Base-by-base conservation (phyloP, 805 yeast genomes). In the Candida maesae region DNA sequence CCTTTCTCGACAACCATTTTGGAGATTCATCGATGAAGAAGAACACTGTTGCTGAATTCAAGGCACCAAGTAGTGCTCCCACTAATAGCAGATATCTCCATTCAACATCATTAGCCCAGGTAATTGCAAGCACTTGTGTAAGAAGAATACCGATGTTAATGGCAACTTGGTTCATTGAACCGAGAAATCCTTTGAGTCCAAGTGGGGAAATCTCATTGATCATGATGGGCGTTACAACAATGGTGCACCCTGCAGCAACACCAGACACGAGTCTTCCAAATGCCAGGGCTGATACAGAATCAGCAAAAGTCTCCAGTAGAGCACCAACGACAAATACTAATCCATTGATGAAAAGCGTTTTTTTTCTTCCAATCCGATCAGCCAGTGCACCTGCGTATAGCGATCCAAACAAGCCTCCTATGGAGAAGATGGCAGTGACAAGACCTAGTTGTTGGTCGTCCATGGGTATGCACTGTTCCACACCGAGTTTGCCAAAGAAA, bases 161-260 rank as follows among this genome's bases (percentile, higher is more conserved):
- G 20, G 84, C 78, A 2, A 88, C 83, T 64, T 93, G 99, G 47
- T 84, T 85, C 85, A 87, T 81, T 14, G 95, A 76, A 1, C 99
- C 99, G 42, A 93, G 69, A 13, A 81, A 64, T 1, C 98, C 98
- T 36, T 83, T 76, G 46, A 74, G 63, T 4, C 67, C 67, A 1
- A 70, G 61, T 0, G 97, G 96, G 7, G 93, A 69, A 10, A 89
- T 73, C 62, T 89, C 95, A 57, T 80, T 83, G 52, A 93, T 78
- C 50, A 78, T 81, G 45, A 93, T 61, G 0, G 98, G 95, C 0
- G 89, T 83, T 14, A 85, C 79, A 4, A 93, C 98, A 43, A 93
- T 74, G 1, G 91, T 82, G 11, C 81, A 70, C 4, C 99, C 99
- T 7, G 96, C 95, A 2, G 85, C 95, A 2, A 88, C 36, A 0